A percentile compares a stretch with the other conserved stretches of the same genome.
Evolutionary conservation across 768 basidiomycete species (phyloP).

Genomic region (Trametes sanguinea): DNA sequence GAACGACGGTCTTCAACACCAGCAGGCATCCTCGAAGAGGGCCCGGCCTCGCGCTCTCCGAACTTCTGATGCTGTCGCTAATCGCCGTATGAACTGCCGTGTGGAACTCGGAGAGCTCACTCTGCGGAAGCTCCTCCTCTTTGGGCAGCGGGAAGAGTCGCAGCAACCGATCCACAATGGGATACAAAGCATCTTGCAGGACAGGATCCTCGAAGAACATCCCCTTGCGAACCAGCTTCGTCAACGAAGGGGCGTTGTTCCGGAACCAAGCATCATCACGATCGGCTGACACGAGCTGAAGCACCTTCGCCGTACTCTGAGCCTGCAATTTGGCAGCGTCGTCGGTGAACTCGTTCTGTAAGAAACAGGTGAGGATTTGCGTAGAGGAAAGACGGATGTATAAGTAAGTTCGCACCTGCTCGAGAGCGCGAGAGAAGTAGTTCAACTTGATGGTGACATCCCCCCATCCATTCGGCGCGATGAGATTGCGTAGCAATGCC

Average conservation of each 20-base stretch:
- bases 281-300: constrained; percentile 82
- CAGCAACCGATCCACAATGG: constrained; percentile 81
- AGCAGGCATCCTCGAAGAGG: constrained; percentile 79
- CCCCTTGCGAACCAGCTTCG: constrained; percentile 86
- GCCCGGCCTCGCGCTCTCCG: constrained; percentile 30
- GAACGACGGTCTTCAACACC: constrained; percentile 85
- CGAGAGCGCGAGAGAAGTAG: constrained; percentile 84
- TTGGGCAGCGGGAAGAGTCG: constrained; percentile 75
- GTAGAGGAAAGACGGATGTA: not conserved
- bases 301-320: constrained; percentile 81
- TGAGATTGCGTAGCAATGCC: constrained; percentile 69
- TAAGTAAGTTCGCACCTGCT: constrained; percentile 54
- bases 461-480: constrained; percentile 83
- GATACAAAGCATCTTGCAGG: constrained; percentile 80
- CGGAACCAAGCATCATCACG: constrained; percentile 84
- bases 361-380: not conserved
- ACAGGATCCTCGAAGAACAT: constrained; percentile 75
- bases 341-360: constrained; percentile 68
- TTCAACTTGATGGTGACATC: constrained; percentile 91
- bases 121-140: constrained; percentile 61
- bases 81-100: constrained; percentile 73
- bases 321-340: constrained; percentile 68
- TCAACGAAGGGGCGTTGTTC: constrained; percentile 68
- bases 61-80: constrained; percentile 76
- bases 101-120: constrained; percentile 77